Evolutionary conservation across 2,329 filamentous ascomycete species (phyloP), one percentile per base, ranked within the genome.

Genomic region (Phaeosphaeria sp.): DNA sequence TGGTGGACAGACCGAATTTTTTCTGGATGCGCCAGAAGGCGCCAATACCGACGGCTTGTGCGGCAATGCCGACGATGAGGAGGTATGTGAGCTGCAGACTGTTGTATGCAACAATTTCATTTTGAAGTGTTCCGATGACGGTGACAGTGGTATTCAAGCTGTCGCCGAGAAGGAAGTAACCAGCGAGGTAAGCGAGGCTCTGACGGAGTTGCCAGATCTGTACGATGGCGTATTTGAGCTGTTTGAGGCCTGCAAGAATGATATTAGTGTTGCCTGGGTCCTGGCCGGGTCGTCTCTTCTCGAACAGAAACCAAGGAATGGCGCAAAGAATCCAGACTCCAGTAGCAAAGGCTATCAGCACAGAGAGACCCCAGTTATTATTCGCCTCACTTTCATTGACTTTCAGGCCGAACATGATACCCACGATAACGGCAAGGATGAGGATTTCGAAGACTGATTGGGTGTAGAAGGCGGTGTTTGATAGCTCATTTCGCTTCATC

Each of bases 91-190:
- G 72, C 48, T 87, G 82, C 23, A 90, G 77, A 0, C 86, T 88
- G 66, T 89, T 86, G 73, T 89, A 90, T 3, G 82, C 79, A 2
- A 90, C 87, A 3, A 90, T 83, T 36, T 81, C 80, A 63, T 90
- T 90, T 67, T 90, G 89, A 5, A 90, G 74, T 0, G 87, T 90
- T 0, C 78, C 81, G 30, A 90, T 86, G 21, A 90, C 87, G 0
- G 89, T 90, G 5, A 90, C 86, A 0, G 88, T 89, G 0, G 89
- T 91, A 71, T 90, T 90, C 36, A 90, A 79, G 1, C 85, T 87
- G 73, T 90, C 89, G n/a, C 87, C 88, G 0, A 90, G 82, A 1
- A 90, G 78, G 69, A 90, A 90, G 68, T 89, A 90, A 2, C 82
- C 81, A 74, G 60, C 56, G 0, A 91, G 81, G 71, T 90, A 90